Evolutionary conservation across 371 early-diverging fungal species (phyloP).

Genomic region (Circinella umbellata): DNA sequence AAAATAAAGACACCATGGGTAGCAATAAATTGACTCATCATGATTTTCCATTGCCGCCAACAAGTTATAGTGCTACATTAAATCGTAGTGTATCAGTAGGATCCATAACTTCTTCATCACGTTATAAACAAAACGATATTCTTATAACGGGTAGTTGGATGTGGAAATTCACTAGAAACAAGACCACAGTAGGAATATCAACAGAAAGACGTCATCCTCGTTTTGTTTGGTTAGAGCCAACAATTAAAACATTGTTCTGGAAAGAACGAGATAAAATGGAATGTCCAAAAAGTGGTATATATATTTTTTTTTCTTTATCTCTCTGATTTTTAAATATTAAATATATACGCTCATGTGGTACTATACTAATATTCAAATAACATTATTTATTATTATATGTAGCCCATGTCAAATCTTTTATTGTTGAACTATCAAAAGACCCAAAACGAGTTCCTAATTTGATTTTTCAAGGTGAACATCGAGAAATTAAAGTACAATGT

Average conservation of each 20-base stretch:
- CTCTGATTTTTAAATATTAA: neutral
- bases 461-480: conserved; percentile 9
- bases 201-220: conserved; percentile 15
- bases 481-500: conserved; percentile 18
- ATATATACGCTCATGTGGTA: too few relatives aligned
- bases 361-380: too few relatives aligned
- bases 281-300: neutral
- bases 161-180: conserved; percentile 22
- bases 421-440: conserved; percentile 1
- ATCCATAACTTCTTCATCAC: neutral
- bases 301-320: too few relatives aligned
- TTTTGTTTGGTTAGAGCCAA: conserved; percentile 18
- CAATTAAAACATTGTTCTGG: conserved; percentile 13
- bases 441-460: conserved; percentile 6
- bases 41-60: too few relatives aligned
- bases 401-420: conserved; percentile 16
- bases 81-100: neutral
- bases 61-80: too few relatives aligned
- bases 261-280: conserved; percentile 3
- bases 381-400: neutral
- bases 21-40: too few relatives aligned
- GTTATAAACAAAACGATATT: neutral
- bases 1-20: too few relatives aligned
- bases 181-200: neutral
- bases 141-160: conserved; percentile 16